Evolutionary conservation across 805 yeast genomes (phyloP).

Genomic region (Candida pseudofarinosa): DNA sequence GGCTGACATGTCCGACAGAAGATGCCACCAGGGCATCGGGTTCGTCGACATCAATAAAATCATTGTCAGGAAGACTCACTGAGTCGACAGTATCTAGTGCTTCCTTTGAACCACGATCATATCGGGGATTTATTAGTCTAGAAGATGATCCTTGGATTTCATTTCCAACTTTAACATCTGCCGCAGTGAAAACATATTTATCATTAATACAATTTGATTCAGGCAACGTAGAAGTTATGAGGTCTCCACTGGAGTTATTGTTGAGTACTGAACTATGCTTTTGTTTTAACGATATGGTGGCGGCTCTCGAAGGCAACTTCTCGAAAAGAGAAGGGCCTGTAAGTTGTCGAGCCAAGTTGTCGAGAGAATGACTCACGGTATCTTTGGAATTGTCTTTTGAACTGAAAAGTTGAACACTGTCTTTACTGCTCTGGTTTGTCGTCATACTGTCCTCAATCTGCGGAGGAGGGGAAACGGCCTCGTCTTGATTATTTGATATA

Average conservation of each 20-base stretch:
- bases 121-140: not conserved
- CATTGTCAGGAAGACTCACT: not conserved
- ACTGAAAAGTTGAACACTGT: constrained; percentile 1
- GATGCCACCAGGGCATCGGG: not conserved
- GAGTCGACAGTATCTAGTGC: not conserved
- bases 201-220: not conserved
- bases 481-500: constrained; percentile 4
- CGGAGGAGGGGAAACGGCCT: constrained; percentile 4
- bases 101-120: not conserved
- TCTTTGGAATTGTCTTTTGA: constrained; percentile 2
- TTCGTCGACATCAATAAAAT: not conserved
- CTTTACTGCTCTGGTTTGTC: constrained; percentile 1
- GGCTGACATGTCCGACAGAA: not conserved
- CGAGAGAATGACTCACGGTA: constrained; percentile 18
- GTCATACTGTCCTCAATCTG: constrained; percentile 2
- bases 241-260: constrained; percentile 26
- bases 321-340: constrained; percentile 32
- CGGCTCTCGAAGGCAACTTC: constrained; percentile 33
- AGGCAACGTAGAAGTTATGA: constrained; percentile 7
- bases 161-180: not conserved
- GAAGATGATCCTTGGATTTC: not conserved
- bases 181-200: not conserved
- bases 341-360: constrained; percentile 38
- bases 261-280: constrained; percentile 5
- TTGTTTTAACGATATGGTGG: constrained; percentile 19